phyloP scores from a whole-genome alignment of 495 filamentous ascomycete species.

The Acidomyces sp. region DNA sequence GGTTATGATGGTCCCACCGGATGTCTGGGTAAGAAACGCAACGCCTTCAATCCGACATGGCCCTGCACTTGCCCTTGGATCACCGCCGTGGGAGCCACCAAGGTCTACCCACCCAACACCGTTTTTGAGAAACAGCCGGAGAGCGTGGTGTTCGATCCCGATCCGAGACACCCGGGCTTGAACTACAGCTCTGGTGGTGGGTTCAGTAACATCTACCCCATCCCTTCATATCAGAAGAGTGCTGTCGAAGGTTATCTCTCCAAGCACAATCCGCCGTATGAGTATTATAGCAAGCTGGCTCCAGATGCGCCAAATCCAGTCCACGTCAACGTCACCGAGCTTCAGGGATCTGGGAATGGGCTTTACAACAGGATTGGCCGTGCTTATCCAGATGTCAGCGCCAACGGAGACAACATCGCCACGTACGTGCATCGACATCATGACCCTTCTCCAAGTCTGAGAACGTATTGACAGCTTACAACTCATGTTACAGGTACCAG shows the following conservation, averaged over 20 bases:
- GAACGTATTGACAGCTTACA: too few species aligned
- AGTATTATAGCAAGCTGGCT: constrained; percentile 9
- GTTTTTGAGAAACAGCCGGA: constrained; percentile 11
- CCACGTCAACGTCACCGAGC: constrained; percentile 1
- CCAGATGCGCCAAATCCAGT: background rate
- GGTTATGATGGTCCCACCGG: constrained; percentile 5
- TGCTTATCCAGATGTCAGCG: constrained; percentile 53
- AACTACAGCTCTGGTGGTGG: constrained; percentile 3
- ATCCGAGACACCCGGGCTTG: background rate
- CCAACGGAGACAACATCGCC: constrained; percentile 24
- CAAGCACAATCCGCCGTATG: constrained; percentile 8
- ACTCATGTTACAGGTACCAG: too few species aligned
- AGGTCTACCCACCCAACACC: constrained; percentile 24
- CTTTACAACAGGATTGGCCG: constrained; percentile 43
- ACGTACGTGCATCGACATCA: background rate
- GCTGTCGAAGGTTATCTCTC: constrained; percentile 32
- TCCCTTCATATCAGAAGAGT: constrained; percentile 29
- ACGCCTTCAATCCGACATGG: constrained; percentile 12
- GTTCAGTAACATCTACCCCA: constrained; percentile 34
- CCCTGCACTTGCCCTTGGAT: constrained; percentile 36
- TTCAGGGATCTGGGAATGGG: constrained; percentile 25
- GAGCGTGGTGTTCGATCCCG: constrained; percentile 2
- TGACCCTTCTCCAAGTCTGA: too few species aligned
- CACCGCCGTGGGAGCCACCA: constrained; percentile 33
- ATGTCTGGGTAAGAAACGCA: constrained; percentile 5